Conservation (phyloP, 345 rosid species). For the Rhodomyrtus tomentosa region DNA sequence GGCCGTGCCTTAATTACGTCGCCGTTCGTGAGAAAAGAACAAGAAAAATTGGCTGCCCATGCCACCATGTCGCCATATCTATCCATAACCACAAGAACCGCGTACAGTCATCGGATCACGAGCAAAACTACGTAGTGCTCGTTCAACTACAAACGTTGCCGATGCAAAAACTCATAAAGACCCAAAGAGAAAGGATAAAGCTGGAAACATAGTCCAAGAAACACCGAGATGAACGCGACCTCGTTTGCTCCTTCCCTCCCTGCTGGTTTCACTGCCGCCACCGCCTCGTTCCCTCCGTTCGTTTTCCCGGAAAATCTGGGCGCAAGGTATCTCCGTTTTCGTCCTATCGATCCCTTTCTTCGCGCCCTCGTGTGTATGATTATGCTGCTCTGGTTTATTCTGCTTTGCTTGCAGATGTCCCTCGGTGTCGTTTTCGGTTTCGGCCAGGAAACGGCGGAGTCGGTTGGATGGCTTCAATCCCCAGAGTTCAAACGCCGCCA, state of each 20-base stretch:
- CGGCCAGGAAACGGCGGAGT: neutral
- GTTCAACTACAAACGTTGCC: neutral
- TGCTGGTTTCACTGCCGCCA: neutral
- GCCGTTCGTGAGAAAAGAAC: neutral
- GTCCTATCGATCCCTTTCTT: neutral
- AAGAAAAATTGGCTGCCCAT: neutral
- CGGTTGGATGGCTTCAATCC: neutral
- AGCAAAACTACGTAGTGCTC: neutral
- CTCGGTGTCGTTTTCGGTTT: neutral
- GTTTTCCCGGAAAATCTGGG: neutral
- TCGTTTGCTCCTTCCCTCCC: conserved; percentile 9
- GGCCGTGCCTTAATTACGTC: neutral
- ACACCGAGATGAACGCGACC: conserved; percentile 19
- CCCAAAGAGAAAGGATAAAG: neutral
- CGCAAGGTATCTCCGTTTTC: neutral
- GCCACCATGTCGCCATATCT: neutral
- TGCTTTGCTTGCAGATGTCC: neutral
- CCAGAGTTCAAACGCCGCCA: neutral
- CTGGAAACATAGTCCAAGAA: neutral
- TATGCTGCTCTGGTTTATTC: neutral
- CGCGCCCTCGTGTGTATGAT: neutral
- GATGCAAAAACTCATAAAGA: neutral
- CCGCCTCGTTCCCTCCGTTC: conserved; percentile 8
- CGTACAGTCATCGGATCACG: no score
- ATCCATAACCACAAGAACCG: neutral